Evolutionary conservation across 2,329 filamentous ascomycete genomes (phyloP).

Genomic region (Drechslerella coelobrocha): DNA sequence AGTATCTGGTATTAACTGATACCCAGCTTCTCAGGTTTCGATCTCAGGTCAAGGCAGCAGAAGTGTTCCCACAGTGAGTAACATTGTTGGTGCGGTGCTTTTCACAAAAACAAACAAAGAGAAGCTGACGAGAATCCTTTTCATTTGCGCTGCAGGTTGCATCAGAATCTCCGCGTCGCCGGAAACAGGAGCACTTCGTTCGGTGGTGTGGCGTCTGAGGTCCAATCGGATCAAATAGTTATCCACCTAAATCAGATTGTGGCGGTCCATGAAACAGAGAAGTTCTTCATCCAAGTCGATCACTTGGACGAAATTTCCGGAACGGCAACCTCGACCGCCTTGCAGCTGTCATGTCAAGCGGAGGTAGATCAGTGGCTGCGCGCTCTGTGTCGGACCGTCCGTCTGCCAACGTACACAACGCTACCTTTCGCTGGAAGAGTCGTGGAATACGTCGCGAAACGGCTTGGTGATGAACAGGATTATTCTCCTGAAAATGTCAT

Average conservation of each 20-base stretch:
- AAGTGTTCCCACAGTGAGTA: conserved; percentile 64
- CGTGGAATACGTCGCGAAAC: conserved; percentile 68
- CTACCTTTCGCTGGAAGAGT: conserved; percentile 60
- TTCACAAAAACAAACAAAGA: background rate
- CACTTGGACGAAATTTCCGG: conserved; percentile 68
- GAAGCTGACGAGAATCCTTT: background rate
- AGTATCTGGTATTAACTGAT: conserved; percentile 75
- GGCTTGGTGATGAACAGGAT: conserved; percentile 71
- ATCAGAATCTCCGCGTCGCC: conserved; percentile 47
- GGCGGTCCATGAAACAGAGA: conserved; percentile 71
- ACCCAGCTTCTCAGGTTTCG: conserved; percentile 73
- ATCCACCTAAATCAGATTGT: conserved; percentile 68
- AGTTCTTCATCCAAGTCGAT: conserved; percentile 72
- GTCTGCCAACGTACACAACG: conserved; percentile 63
- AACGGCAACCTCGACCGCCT: conserved; percentile 52
- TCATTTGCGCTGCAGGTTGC: conserved; percentile 11
- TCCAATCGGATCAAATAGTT: conserved; percentile 51
- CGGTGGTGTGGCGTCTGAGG: conserved; percentile 51
- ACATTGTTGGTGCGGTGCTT: background rate
- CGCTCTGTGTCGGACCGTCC: conserved; percentile 67
- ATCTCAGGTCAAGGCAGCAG: conserved; percentile 70
- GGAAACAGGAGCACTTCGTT: conserved; percentile 53
- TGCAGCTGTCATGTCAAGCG: conserved; percentile 59
- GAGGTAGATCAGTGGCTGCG: conserved; percentile 72
- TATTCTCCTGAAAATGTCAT: conserved; percentile 72